phyloP scores from a whole-genome alignment of 352 stramenopile genomes.

The Globisporangium recalcitrans region DNA sequence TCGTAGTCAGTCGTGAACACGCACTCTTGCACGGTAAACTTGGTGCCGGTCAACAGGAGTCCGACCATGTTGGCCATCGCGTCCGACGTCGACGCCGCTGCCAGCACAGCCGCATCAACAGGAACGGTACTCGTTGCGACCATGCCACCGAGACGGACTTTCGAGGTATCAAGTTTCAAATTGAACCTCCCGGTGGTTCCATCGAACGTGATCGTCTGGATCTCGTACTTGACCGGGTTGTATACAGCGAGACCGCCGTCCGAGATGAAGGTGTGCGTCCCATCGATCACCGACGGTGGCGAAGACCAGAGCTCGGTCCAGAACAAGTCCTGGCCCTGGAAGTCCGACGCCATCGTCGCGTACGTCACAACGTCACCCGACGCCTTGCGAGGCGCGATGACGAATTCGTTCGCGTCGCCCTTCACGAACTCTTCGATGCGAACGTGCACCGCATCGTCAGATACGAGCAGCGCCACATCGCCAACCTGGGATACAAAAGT shows the following conservation, averaged over 20 bases:
- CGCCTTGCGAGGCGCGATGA: constrained; percentile 91
- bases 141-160: constrained; percentile 37
- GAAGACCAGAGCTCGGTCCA: constrained; percentile 94
- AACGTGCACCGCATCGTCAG: constrained; percentile 37
- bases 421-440: constrained; percentile 89
- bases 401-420: constrained; percentile 93
- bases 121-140: constrained; percentile 33
- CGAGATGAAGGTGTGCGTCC: constrained; percentile 87
- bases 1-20: constrained; percentile 49
- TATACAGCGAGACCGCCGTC: constrained; percentile 91
- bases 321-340: constrained; percentile 91
- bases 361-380: constrained; percentile 90
- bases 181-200: constrained; percentile 54
- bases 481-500: constrained; percentile 85
- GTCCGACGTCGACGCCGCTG: constrained; percentile 30
- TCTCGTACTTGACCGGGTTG: constrained; percentile 86
- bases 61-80: constrained; percentile 63
- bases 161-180: constrained; percentile 75
- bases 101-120: constrained; percentile 40
- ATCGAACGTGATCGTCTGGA: constrained; percentile 85
- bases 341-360: constrained; percentile 57
- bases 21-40: constrained; percentile 68
- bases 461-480: constrained; percentile 67
- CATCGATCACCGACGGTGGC: constrained; percentile 69
- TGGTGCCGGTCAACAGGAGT: constrained; percentile 41